These are phyloP conservation scores for Suillus cothurnatus DNA, from an alignment of 768 basidiomycete genomes.

Conservation along the genomic window DNA sequence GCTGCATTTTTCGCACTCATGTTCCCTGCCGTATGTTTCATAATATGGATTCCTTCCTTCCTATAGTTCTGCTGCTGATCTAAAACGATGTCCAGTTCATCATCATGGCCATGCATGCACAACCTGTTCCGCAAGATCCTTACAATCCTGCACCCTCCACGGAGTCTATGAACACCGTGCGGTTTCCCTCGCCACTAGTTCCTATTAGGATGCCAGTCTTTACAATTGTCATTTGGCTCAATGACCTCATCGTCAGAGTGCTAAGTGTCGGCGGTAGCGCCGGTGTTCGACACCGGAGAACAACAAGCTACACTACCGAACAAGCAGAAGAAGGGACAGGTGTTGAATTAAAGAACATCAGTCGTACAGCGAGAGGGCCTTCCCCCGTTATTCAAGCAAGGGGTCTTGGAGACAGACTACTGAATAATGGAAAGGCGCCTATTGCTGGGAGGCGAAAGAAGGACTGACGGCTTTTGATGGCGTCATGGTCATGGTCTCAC, in stretches of 20 bases:
- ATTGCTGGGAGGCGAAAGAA: conserved; percentile 46
- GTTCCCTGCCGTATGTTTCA: conserved; percentile 67
- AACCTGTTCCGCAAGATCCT: conserved; percentile 74
- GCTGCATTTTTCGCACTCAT: conserved; percentile 82
- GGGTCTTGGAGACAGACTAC: conserved; percentile 15
- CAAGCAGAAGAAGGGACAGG: conserved; percentile 63
- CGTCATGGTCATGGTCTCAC: background rate
- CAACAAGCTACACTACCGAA: conserved; percentile 54
- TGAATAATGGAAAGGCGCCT: conserved; percentile 18
- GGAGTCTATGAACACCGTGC: conserved; percentile 43
- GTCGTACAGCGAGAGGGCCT: background rate
- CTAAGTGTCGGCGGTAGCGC: conserved; percentile 55
- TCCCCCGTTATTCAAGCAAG: conserved; percentile 4
- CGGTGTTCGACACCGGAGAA: conserved; percentile 25
- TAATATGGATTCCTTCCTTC: background rate
- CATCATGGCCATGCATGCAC: conserved; percentile 81
- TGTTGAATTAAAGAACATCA: conserved; percentile 24
- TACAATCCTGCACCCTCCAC: conserved; percentile 54
- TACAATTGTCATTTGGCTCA: conserved; percentile 69
- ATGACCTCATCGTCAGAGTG: conserved; percentile 66
- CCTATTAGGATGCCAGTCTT: conserved; percentile 84
- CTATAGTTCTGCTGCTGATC: conserved; percentile 9
- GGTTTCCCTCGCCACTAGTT: conserved; percentile 74
- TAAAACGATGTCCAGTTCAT: conserved; percentile 58
- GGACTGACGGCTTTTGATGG: conserved; percentile 38